phyloP scores from a whole-genome alignment of 352 stramenopile genomes.

The Globisporangium emineosum region DNA sequence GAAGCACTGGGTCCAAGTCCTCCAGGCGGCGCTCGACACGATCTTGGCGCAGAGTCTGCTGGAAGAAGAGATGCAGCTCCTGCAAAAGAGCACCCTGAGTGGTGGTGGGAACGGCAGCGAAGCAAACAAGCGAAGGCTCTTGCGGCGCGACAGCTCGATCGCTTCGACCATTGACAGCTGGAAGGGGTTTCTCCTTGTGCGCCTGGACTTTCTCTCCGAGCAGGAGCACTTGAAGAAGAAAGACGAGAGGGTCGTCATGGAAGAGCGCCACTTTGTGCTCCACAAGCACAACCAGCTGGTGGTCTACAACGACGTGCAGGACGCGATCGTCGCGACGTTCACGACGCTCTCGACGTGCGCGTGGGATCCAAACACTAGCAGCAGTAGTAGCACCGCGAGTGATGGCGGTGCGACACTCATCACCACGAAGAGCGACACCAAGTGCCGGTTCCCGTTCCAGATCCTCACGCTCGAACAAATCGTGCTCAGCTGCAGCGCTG shows the following conservation, averaged over 20 bases:
- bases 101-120: background rate
- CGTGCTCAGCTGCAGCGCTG: constrained; percentile 56
- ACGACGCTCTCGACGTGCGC: constrained; percentile 41
- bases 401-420: constrained; percentile 23
- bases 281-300: constrained; percentile 47
- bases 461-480: constrained; percentile 67
- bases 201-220: constrained; percentile 30
- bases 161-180: background rate
- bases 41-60: constrained; percentile 44
- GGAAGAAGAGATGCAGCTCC: constrained; percentile 25
- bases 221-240: constrained; percentile 23
- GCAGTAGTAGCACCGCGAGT: background rate
- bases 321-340: constrained; percentile 34
- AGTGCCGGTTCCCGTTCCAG: constrained; percentile 58
- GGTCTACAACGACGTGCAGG: constrained; percentile 30
- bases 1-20: constrained; percentile 42
- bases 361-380: constrained; percentile 25
- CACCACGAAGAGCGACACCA: constrained; percentile 15
- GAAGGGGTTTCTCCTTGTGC: constrained; percentile 30
- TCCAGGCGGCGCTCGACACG: constrained; percentile 50
- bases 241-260: constrained; percentile 27
- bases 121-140: background rate
- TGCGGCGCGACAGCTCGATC: constrained; percentile 10
- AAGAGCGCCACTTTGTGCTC: constrained; percentile 46
- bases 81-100: constrained; percentile 5